Conservation (phyloP, 345 rosid genomes). For the Gossypium stocksii region DNA sequence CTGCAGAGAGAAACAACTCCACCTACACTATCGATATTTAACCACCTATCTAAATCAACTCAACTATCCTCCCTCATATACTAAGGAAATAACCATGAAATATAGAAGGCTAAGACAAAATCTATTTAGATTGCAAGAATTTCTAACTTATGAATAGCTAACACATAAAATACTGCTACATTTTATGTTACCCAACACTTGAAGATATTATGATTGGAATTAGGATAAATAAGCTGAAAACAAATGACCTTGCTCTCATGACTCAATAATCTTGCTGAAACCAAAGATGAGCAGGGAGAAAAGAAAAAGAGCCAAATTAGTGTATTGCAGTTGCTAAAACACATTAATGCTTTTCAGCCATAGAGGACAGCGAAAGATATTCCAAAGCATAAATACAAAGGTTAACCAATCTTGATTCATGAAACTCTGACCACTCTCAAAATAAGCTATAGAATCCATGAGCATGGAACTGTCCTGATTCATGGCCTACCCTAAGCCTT, state of each 20-base stretch:
- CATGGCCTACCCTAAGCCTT: too few species aligned
- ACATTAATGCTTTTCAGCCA: not conserved
- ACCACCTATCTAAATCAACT: not conserved
- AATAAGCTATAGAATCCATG: too few species aligned
- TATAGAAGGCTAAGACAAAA: not conserved
- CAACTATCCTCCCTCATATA: not conserved
- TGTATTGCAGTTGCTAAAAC: not conserved
- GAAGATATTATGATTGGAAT: not conserved
- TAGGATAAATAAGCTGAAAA: not conserved
- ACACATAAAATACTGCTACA: not conserved
- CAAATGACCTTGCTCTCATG: not conserved
- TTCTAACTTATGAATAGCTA: not conserved
- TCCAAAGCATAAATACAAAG: not conserved
- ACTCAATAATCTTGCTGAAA: not conserved
- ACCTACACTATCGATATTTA: not conserved
- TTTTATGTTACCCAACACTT: not conserved
- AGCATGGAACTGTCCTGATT: too few species aligned
- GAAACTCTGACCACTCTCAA: too few species aligned
- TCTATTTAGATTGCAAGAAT: not conserved
- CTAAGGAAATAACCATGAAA: not conserved
- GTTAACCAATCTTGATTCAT: too few species aligned
- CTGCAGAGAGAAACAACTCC: not conserved
- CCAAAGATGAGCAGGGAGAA: too few species aligned
- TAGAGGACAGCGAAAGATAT: not conserved
- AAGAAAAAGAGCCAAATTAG: not conserved